Conservation (phyloP, 75 land plant species). For the Selaginella tamariscina region DNA sequence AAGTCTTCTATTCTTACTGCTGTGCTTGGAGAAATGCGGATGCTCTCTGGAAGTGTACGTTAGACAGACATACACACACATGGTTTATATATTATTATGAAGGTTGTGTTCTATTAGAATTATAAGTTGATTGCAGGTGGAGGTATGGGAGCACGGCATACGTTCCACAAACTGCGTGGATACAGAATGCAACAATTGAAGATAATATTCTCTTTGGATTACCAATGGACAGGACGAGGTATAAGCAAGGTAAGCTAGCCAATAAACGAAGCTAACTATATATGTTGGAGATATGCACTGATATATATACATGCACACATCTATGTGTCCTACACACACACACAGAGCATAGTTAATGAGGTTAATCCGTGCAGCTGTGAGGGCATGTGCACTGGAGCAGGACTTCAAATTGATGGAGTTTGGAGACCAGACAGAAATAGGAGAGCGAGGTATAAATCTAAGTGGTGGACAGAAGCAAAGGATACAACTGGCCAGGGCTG, state of each 20-base stretch:
- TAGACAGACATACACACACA: neutral
- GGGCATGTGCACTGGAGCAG: slow-evolving; percentile 26
- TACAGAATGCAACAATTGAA: slow-evolving; percentile 26
- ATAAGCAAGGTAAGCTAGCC: too few species aligned
- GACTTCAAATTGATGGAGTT: slow-evolving; percentile 20
- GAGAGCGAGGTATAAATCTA: slow-evolving; percentile 26
- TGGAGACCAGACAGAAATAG: slow-evolving; percentile 29
- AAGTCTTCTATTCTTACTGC: slow-evolving; percentile 31
- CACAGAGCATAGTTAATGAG: too few species aligned
- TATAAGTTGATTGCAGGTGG: slow-evolving; percentile 11
- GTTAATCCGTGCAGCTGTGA: slow-evolving; percentile 10
- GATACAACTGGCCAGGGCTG: slow-evolving; percentile 25
- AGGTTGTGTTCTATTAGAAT: neutral
- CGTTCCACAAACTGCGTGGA: slow-evolving; percentile 29
- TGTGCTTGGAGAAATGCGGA: slow-evolving; percentile 34
- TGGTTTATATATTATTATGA: neutral
- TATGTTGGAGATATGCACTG: too few species aligned
- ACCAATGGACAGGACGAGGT: slow-evolving; percentile 16
- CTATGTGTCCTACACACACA: too few species aligned
- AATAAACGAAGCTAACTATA: too few species aligned
- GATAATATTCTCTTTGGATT: slow-evolving; percentile 28
- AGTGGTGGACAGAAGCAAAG: slow-evolving; percentile 30
- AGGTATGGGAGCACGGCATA: slow-evolving; percentile 23
- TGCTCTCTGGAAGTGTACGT: slow-evolving; percentile 33
- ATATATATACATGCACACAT: too few species aligned